Conservation (phyloP, 352 stramenopile species). For the Ophiocytium majus region DNA sequence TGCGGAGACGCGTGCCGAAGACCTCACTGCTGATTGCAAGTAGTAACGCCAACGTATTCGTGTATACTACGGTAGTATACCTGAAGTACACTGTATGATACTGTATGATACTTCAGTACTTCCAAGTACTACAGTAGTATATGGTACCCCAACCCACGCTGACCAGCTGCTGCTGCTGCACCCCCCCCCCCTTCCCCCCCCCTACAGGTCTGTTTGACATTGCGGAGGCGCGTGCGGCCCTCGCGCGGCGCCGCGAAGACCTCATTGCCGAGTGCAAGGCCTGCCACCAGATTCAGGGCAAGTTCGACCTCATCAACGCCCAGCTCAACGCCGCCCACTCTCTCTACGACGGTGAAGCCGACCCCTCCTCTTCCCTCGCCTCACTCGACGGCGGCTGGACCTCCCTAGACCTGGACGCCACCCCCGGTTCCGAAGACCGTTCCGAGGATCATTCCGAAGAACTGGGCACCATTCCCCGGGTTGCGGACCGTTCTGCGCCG, state of each 20-base stretch:
- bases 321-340: constrained; percentile 54
- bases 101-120: not conserved
- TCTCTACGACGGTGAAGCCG: constrained; percentile 25
- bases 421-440: too few relatives aligned
- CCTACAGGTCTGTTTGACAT: constrained; percentile 65
- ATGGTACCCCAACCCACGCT: not conserved
- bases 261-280: constrained; percentile 67
- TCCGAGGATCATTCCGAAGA: too few relatives aligned
- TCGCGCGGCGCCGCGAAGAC: constrained; percentile 63
- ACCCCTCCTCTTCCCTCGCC: not conserved
- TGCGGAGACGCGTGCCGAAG: constrained; percentile 59
- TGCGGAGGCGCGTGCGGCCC: constrained; percentile 57
- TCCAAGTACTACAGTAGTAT: not conserved
- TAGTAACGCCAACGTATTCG: too few relatives aligned
- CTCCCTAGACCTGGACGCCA: too few relatives aligned
- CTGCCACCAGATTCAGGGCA: constrained; percentile 63
- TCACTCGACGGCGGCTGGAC: not conserved
- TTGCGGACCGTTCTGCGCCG: too few relatives aligned
- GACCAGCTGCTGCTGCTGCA: not conserved
- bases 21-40: constrained; percentile 66
- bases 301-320: constrained; percentile 59
- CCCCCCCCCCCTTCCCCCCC: too few relatives aligned
- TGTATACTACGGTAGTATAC: not conserved
- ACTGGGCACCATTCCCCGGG: too few relatives aligned
- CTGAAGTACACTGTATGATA: not conserved